Evolutionary conservation across 108 stramenopile genomes (phyloP).

Genomic region (Skeletonema potamos): DNA sequence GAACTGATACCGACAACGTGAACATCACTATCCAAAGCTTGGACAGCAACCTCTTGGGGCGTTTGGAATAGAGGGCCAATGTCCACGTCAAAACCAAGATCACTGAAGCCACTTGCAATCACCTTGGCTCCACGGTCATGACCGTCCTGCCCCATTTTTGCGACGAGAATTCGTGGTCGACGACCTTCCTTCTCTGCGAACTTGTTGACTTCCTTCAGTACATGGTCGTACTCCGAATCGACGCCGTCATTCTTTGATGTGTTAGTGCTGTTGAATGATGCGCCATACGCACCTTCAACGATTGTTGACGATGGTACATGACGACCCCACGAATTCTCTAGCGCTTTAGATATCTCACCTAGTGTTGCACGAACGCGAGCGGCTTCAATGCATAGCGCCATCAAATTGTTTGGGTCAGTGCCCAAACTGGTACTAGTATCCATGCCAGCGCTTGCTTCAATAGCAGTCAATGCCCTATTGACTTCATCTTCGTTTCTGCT

Average conservation of each 20-base stretch:
- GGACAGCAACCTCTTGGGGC: conserved; percentile 93
- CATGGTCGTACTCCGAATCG: conserved; percentile 75
- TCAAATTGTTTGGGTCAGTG: conserved; percentile 86
- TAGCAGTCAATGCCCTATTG: conserved; percentile 59
- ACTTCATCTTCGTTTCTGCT: conserved; percentile 70
- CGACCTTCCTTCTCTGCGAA: conserved; percentile 92
- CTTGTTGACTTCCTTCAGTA: conserved; percentile 76
- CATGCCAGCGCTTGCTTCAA: conserved; percentile 78
- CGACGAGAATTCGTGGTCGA: conserved; percentile 96
- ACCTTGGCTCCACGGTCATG: conserved; percentile 99
- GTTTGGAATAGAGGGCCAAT: conserved; percentile 97
- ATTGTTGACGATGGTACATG: conserved; percentile 87
- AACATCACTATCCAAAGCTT: conserved; percentile 97
- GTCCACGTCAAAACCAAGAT: conserved; percentile 98
- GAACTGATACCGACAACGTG: conserved; percentile 96
- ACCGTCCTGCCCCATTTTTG: conserved; percentile 99
- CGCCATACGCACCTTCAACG: conserved; percentile 95
- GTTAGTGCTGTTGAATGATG: conserved; percentile 52
- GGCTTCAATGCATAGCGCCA: conserved; percentile 91
- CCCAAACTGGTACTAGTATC: conserved; percentile 71
- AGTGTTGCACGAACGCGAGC: conserved; percentile 90
- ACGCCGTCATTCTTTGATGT: conserved; percentile 20
- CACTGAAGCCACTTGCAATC: conserved; percentile 95
- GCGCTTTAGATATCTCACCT: conserved; percentile 95
- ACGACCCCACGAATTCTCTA: conserved; percentile 95